phyloP scores from a whole-genome alignment of 2,329 filamentous ascomycete genomes.

The Pezicula neosporulosa region DNA sequence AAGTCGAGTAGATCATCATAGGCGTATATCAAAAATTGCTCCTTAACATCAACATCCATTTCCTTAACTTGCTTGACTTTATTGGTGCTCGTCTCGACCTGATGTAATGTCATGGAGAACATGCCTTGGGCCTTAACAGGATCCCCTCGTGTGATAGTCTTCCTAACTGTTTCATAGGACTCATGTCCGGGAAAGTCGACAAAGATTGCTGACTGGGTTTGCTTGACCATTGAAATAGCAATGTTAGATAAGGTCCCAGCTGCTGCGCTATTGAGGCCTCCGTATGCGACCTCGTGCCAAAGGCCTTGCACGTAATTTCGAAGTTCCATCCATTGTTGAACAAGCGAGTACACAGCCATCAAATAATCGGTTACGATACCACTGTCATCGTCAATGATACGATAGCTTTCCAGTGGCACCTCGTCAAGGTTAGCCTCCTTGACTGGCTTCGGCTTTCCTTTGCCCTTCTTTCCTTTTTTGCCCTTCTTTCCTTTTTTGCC shows the following conservation, averaged over 20 bases:
- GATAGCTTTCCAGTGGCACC: conserved; percentile 41
- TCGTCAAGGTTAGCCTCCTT: conserved; percentile 27
- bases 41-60: conserved; percentile 34
- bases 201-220: conserved; percentile 35
- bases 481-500: conserved; percentile 26
- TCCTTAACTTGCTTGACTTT: conserved; percentile 15
- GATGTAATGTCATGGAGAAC: conserved; percentile 19
- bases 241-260: conserved; percentile 39
- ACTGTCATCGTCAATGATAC: conserved; percentile 36
- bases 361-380: conserved; percentile 37
- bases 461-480: conserved; percentile 26
- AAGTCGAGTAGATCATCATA: conserved; percentile 43
- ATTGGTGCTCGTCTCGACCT: conserved; percentile 10
- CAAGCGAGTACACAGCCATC: conserved; percentile 37
- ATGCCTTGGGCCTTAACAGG: conserved; percentile 26
- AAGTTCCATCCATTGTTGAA: conserved; percentile 34
- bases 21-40: conserved; percentile 39
- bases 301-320: conserved; percentile 35
- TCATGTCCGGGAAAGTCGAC: conserved; percentile 43
- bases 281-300: conserved; percentile 43
- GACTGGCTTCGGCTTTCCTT: conserved; percentile 20
- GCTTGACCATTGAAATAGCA: conserved; percentile 38
- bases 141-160: conserved; percentile 36
- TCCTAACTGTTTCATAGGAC: conserved; percentile 38
- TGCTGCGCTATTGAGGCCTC: conserved; percentile 41